These are phyloP conservation scores for Sindora glabra DNA, from an alignment of 306 rosid species.

Conservation along the genomic window DNA sequence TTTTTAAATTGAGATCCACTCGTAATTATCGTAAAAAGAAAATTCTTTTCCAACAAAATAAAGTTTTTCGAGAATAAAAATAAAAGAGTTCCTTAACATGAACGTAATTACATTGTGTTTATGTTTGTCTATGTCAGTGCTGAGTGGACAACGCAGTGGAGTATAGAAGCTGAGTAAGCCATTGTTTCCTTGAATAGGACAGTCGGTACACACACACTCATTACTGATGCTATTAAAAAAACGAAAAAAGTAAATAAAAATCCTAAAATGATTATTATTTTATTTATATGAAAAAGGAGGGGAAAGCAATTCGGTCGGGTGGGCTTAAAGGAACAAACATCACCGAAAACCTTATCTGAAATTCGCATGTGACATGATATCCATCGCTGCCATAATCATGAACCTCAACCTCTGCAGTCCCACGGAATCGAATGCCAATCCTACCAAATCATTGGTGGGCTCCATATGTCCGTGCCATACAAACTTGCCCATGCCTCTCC, in stretches of 20 bases:
- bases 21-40: no score
- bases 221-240: no score
- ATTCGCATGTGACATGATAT: constrained; percentile 12
- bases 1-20: no score
- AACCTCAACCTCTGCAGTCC: constrained; percentile 56
- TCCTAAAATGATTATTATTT: neutral
- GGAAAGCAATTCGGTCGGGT: constrained; percentile 42
- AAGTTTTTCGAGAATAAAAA: no score
- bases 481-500: neutral
- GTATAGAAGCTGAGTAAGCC: neutral
- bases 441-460: constrained; percentile 81
- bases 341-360: constrained; percentile 45
- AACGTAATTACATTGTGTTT: no score
- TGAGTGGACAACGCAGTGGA: neutral
- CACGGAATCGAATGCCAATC: constrained; percentile 77
- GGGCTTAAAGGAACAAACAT: constrained; percentile 31
- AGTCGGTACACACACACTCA: constrained; percentile 7
- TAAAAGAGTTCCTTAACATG: no score
- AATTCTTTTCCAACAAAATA: no score
- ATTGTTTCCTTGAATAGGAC: constrained; percentile 38
- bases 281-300: neutral
- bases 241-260: no score
- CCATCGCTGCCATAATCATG: constrained; percentile 51
- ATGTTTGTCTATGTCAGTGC: neutral
- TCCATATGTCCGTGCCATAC: constrained; percentile 24